Evolutionary conservation across 140 eudicot species (phyloP), one percentile per base, ranked within the genome.

Genomic region (Bidens hawaiensis): DNA sequence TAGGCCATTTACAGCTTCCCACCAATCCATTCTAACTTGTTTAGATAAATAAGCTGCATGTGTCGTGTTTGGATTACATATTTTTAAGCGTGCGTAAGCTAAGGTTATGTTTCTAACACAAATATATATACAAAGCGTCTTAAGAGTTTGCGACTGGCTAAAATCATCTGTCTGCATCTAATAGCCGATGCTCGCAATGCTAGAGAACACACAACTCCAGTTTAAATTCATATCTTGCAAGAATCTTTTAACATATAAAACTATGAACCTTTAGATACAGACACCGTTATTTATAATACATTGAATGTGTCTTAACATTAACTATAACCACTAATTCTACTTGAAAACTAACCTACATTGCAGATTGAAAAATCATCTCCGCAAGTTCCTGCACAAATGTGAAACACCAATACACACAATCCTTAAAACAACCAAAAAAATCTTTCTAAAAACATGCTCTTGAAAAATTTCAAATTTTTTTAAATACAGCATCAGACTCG

Each of bases 341-440:
- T 45, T 10, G 31, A 43, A 45, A 61, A 31, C 10, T 55, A 23
- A 36, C 78, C 83, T 86, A 87, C 76, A 87, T 45, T 14, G 82
- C 91, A 67, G 95, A 75, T 60, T 83, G 93, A 64, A 87, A 83
- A 22, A 87, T 76, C 95, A 87, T 87, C 80, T 87, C 95, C 9
- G 84, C 93, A n/a, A 87, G 85, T 71, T 87, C 95, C 95, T 87
- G 93, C 80, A 83, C 14, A 62, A 15, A n/a, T 43, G 24, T 6
- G 13, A 69, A 46, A 17, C 49, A 43, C 27, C 21, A 53, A 18
- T 10, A 60, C 28, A 70, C 31, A 21, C 27, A 3, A 11, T n/a
- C 48, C 18, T 10, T 12, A 52, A 49, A 60, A 9, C 15, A n/a
- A 25, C 21, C 49, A 52, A 60, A 42, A 27, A 31, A 10, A 1